Evolutionary conservation across 805 yeast species (phyloP).

Genomic region (Saturnispora gosingensis): DNA sequence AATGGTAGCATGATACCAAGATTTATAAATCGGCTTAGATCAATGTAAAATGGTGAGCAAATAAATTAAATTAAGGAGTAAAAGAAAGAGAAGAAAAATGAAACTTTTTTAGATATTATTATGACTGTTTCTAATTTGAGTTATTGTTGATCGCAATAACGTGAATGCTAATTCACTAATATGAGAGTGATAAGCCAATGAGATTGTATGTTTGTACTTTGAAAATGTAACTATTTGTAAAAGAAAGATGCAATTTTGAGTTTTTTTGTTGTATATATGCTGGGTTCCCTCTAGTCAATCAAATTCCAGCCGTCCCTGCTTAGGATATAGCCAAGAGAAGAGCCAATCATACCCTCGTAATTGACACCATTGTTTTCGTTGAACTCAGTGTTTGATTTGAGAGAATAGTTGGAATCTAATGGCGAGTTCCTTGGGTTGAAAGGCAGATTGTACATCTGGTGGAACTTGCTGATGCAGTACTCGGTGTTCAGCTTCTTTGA

Average conservation of each 20-base stretch:
- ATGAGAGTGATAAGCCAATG: neutral
- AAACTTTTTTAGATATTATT: neutral
- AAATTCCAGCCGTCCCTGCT: conserved; percentile 26
- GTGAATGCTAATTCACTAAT: neutral
- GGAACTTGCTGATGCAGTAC: conserved; percentile 24
- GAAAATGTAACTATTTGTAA: neutral
- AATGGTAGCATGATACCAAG: neutral
- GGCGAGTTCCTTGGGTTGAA: conserved; percentile 21
- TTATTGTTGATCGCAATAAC: no score
- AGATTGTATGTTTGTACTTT: neutral
- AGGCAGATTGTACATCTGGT: conserved; percentile 27
- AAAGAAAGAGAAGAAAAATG: neutral
- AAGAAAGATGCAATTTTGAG: neutral
- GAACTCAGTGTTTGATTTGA: conserved; percentile 11
- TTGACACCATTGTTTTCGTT: conserved; percentile 10
- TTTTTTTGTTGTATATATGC: neutral
- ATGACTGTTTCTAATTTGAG: neutral
- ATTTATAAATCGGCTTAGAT: neutral
- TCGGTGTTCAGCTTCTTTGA: conserved; percentile 26
- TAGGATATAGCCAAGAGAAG: conserved; percentile 26
- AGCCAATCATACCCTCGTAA: conserved; percentile 27
- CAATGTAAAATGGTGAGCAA: neutral
- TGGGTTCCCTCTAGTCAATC: conserved; percentile 8
- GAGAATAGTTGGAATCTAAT: conserved; percentile 17
- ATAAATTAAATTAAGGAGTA: neutral